Percentiles rank a stretch among this genome's conserved stretches.
Evolutionary conservation across 2,329 filamentous ascomycete genomes (phyloP).

Genomic region (Metarhizium robertsii): DNA sequence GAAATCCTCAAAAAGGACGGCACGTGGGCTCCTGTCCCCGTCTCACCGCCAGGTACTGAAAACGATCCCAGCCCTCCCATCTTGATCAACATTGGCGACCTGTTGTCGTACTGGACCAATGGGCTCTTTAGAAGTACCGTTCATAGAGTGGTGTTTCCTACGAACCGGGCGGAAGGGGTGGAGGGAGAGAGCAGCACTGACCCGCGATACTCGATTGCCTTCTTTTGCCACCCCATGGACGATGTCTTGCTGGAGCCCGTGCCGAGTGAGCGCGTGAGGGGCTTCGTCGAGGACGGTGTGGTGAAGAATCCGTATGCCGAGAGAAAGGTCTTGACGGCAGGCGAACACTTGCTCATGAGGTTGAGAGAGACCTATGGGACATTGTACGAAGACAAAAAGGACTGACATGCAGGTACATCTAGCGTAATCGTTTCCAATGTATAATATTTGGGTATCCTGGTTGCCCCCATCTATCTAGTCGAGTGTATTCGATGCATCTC

Average conservation of each 20-base stretch:
- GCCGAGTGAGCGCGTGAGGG: slow-evolving; percentile 47
- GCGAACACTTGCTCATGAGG: slow-evolving; percentile 54
- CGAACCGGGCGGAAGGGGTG: slow-evolving; percentile 13
- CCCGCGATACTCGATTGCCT: slow-evolving; percentile 56
- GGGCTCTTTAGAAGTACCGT: slow-evolving; percentile 80
- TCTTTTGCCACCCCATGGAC: slow-evolving; percentile 57
- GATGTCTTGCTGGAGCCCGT: slow-evolving; percentile 44
- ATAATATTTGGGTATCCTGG: neutral
- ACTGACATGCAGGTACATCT: neutral
- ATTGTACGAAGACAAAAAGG: slow-evolving; percentile 36
- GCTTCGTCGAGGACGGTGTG: slow-evolving; percentile 22
- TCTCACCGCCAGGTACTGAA: slow-evolving; percentile 52
- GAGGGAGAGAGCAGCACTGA: slow-evolving; percentile 38
- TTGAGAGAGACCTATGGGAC: slow-evolving; percentile 49
- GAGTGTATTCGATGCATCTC: neutral
- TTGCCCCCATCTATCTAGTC: neutral
- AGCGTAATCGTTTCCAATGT: neutral
- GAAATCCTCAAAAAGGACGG: slow-evolving; percentile 60
- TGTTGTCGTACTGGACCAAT: slow-evolving; percentile 81
- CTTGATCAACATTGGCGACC: slow-evolving; percentile 65
- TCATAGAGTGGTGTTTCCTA: slow-evolving; percentile 72
- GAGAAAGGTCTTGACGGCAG: slow-evolving; percentile 50
- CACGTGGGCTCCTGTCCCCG: slow-evolving; percentile 55
- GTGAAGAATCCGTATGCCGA: slow-evolving; percentile 38
- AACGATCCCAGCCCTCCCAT: slow-evolving; percentile 58